Evolutionary conservation across 208 protist species (phyloP).

Genomic region (Phytomonas serpens): DNA sequence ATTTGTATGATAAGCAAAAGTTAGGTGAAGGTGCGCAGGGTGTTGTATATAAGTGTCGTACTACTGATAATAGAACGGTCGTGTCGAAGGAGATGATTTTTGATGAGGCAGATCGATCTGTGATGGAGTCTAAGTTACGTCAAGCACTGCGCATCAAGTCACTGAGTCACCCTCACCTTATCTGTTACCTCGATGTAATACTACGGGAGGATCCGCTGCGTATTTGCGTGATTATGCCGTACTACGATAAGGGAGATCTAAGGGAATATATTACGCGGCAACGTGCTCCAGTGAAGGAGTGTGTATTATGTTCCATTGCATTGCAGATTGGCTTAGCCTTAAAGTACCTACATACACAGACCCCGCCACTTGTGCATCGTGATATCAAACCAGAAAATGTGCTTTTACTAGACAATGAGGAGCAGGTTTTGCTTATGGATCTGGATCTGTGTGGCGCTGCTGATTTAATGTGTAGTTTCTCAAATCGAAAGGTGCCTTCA

Average conservation of each 20-base stretch:
- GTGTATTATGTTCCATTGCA: conserved; percentile 66
- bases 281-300: conserved; percentile 37
- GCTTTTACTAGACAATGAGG: conserved; percentile 63
- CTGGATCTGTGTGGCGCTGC: conserved; percentile 65
- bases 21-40: conserved; percentile 77
- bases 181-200: conserved; percentile 76
- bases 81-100: conserved; percentile 80
- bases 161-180: conserved; percentile 73
- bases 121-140: conserved; percentile 36
- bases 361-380: conserved; percentile 72
- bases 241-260: conserved; percentile 75
- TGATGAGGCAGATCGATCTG: conserved; percentile 19
- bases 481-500: conserved; percentile 21
- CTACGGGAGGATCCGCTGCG: conserved; percentile 30
- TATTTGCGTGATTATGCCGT: conserved; percentile 77
- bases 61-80: conserved; percentile 56
- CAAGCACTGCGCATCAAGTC: conserved; percentile 64
- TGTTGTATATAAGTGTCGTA: conserved; percentile 70
- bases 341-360: conserved; percentile 69
- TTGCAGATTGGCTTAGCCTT: conserved; percentile 73
- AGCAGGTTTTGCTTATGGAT: conserved; percentile 85
- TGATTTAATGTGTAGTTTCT: conserved; percentile 34
- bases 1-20: conserved; percentile 27
- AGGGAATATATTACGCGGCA: conserved; percentile 52
- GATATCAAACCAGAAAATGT: conserved; percentile 91